These are phyloP conservation scores for Myotisia sp. DNA, from an alignment of 2,329 filamentous ascomycete genomes.

Conservation along the genomic window DNA sequence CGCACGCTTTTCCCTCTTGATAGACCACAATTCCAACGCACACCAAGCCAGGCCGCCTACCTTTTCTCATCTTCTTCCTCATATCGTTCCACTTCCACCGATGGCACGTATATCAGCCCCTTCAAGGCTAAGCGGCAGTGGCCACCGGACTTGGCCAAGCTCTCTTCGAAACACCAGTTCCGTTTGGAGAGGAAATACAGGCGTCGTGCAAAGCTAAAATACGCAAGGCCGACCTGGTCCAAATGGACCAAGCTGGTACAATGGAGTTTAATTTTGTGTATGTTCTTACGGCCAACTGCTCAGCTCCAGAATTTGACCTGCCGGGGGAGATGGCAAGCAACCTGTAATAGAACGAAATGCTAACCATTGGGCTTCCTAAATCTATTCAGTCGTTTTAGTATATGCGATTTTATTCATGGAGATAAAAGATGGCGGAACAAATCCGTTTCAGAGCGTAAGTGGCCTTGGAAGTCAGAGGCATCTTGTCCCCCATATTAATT, in stretches of 20 bases:
- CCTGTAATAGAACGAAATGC: slow-evolving; percentile 1
- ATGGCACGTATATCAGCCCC: slow-evolving; percentile 37
- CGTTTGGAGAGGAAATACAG: slow-evolving; percentile 53
- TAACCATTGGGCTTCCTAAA: slow-evolving; percentile 4
- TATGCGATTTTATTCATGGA: slow-evolving; percentile 34
- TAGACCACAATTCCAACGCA: too few species aligned
- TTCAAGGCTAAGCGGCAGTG: slow-evolving; percentile 48
- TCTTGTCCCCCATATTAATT: too few species aligned
- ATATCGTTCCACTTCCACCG: background rate
- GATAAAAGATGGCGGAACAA: slow-evolving; percentile 27
- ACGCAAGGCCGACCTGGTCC: slow-evolving; percentile 43
- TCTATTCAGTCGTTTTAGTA: slow-evolving; percentile 24
- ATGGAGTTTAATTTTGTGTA: slow-evolving; percentile 40
- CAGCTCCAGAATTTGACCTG: background rate
- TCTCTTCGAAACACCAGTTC: slow-evolving; percentile 53
- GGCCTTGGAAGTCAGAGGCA: too few species aligned
- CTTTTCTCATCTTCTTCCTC: slow-evolving; percentile 1
- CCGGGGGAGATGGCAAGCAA: background rate
- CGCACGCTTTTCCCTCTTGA: too few species aligned
- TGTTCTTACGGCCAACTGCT: too few species aligned
- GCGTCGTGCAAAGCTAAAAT: slow-evolving; percentile 46
- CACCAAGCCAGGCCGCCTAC: too few species aligned
- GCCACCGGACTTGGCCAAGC: slow-evolving; percentile 49
- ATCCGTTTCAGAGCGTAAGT: slow-evolving; percentile 29
- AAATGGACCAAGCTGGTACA: slow-evolving; percentile 45